phyloP scores from a whole-genome alignment of 176 grass and related monocot species.

The Ampelocalamus luodianensis region DNA sequence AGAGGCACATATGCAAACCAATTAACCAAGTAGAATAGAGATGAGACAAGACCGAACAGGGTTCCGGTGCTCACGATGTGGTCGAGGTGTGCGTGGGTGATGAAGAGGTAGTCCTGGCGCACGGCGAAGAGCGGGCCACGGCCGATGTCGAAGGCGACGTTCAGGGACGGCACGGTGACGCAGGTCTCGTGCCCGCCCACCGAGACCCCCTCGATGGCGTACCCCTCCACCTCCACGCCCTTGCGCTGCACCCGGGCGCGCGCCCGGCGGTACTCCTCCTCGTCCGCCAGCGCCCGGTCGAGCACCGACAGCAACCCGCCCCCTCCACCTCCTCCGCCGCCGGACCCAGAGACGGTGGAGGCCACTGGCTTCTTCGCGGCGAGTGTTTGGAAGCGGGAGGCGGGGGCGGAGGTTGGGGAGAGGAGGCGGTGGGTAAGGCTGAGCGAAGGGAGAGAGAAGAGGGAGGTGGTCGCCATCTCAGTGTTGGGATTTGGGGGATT shows the following conservation, averaged over 20 bases:
- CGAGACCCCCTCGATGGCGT: slow-evolving; percentile 81
- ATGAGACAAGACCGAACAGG: background rate
- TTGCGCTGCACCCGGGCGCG: slow-evolving; percentile 81
- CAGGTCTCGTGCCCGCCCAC: slow-evolving; percentile 97
- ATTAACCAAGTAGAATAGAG: slow-evolving; percentile 19
- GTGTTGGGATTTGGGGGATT: background rate
- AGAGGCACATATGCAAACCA: background rate
- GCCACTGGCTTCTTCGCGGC: slow-evolving; percentile 51
- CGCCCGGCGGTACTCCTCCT: slow-evolving; percentile 93
- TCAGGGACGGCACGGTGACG: slow-evolving; percentile 69
- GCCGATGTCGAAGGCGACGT: slow-evolving; percentile 92
- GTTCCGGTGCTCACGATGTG: slow-evolving; percentile 76
- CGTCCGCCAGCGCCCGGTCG: slow-evolving; percentile 75
- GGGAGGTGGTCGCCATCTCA: slow-evolving; percentile 56
- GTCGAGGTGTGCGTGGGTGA: slow-evolving; percentile 94
- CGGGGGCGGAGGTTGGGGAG: background rate
- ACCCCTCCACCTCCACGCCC: slow-evolving; percentile 84
- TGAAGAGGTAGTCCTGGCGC: slow-evolving; percentile 88
- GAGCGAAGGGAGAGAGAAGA: slow-evolving; percentile 43
- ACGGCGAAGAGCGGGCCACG: slow-evolving; percentile 71
- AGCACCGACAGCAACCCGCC: slow-evolving; percentile 68
- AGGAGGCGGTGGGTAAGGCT: slow-evolving; percentile 26
- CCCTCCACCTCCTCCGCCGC: slow-evolving; percentile 18
- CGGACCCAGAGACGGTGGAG: slow-evolving; percentile 7
- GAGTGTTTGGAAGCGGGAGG: slow-evolving; percentile 42